phyloP scores from a whole-genome alignment of 129 eudicot genomes.

The Pulicaria dysenterica region DNA sequence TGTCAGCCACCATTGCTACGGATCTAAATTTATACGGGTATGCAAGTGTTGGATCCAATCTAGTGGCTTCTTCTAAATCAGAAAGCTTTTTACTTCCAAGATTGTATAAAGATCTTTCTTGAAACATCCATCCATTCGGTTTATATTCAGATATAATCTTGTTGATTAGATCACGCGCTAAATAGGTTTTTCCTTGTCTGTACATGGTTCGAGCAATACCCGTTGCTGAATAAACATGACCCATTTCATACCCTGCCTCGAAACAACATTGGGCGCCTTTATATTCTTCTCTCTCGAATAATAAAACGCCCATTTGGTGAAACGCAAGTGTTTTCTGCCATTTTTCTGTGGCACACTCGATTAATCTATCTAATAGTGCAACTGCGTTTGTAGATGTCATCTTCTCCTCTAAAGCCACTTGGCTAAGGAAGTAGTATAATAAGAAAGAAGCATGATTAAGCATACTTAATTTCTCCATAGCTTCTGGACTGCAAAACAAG shows the following conservation, averaged over 20 bases:
- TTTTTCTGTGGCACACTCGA: constrained; percentile 47
- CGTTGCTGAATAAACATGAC: constrained; percentile 67
- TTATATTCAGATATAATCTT: constrained; percentile 40
- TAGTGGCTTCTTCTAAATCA: constrained; percentile 57
- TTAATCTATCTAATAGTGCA: constrained; percentile 47
- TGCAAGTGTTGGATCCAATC: constrained; percentile 63
- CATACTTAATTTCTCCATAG: constrained; percentile 47
- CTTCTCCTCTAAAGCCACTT: constrained; percentile 64
- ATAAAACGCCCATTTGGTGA: constrained; percentile 64
- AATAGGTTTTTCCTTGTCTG: constrained; percentile 65
- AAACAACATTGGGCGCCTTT: constrained; percentile 53
- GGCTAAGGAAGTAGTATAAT: constrained; percentile 65
- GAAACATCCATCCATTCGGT: constrained; percentile 75
- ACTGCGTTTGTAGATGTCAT: constrained; percentile 44
- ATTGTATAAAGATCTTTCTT: constrained; percentile 61
- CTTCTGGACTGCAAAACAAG: constrained; percentile 56
- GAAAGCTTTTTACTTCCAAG: constrained; percentile 57
- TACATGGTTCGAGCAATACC: constrained; percentile 59
- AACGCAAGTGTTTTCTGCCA: constrained; percentile 71
- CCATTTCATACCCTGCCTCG: constrained; percentile 57
- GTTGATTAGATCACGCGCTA: constrained; percentile 56
- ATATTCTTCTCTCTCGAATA: constrained; percentile 58
- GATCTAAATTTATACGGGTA: constrained; percentile 72
- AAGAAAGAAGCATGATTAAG: constrained; percentile 63
- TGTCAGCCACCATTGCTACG: constrained; percentile 44